Evolutionary conservation across 805 yeast species (phyloP), one percentile per base, ranked within the genome.

Genomic region (Brettanomyces sp.): DNA sequence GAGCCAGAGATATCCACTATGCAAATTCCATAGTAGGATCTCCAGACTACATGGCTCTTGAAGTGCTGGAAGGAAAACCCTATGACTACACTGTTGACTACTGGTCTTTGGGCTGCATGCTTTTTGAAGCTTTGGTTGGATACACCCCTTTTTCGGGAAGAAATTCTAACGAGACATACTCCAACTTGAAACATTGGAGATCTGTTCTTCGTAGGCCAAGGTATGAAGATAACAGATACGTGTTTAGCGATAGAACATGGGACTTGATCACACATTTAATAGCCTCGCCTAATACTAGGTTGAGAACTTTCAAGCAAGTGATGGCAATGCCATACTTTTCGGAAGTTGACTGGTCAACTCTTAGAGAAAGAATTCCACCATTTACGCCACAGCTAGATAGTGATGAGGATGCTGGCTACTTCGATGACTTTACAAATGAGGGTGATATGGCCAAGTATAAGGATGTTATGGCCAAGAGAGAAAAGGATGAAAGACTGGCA

Each of bases 21-120:
- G 98, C 99, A 14, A 86, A 87, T 56, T 88, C 97, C 1, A 87
- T 91, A 55, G 99, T 93, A 13, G 99, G 99, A 1, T 85, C 95
- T 4, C 99, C 99, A 1, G 99, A 93, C 65, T 93, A 93, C 62
- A 93, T 93, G 99, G 99, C 99, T 1, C 72, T 93, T 43, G 99
- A 93, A 64, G 98, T 93, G 11, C 76, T 93, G 45, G 95, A 88
- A 64, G 99, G 99, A 6, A 85, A 84, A 59, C 80, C 82, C 48
- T 93, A 93, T 64, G 96, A 93, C 61, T 90, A 83, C 62, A 91
- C 99, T 13, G 95, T 95, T 47, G 99, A 93, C 69, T 93, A 93
- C 64, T 93, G 99, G 99, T 90, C 98, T 0, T 71, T 93, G 48
- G 99, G 99, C 4, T 93, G 99, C 66, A 93, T 93, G 82, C 70